phyloP scores from a whole-genome alignment of 2,329 filamentous ascomycete species.

The Aspergillus hiratsukae region DNA sequence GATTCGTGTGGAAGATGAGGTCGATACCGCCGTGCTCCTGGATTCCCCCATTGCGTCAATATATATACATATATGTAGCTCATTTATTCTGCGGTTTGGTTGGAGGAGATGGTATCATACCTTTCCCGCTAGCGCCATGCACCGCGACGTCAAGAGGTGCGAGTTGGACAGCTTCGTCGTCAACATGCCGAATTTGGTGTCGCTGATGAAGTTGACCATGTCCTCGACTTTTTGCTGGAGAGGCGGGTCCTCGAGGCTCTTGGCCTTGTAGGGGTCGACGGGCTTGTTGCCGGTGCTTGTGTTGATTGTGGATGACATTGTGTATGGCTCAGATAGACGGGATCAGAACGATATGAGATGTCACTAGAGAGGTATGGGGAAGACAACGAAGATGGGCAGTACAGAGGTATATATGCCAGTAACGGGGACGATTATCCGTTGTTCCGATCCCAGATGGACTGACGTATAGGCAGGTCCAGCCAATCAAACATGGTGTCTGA shows the following conservation, averaged over 20 bases:
- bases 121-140: constrained; percentile 78
- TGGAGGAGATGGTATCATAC: constrained; percentile 40
- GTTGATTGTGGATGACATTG: constrained; percentile 46
- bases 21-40: constrained; percentile 76
- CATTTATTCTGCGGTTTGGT: background rate
- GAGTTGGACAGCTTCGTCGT: constrained; percentile 63
- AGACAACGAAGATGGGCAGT: background rate
- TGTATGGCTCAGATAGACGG: constrained; percentile 2
- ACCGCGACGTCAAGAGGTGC: constrained; percentile 69
- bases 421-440: background rate
- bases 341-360: background rate
- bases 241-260: constrained; percentile 67
- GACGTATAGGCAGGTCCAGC: background rate
- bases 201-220: constrained; percentile 64
- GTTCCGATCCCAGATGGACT: background rate
- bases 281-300: constrained; percentile 58
- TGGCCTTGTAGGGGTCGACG: constrained; percentile 74
- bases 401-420: background rate
- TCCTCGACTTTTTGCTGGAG: constrained; percentile 73
- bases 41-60: background rate
- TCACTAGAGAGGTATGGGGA: too few relatives aligned
- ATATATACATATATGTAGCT: too few relatives aligned
- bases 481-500: background rate
- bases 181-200: constrained; percentile 83
- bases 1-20: constrained; percentile 87